phyloP scores from a whole-genome alignment of 352 stramenopile species.

The Globisporangium megalacanthum region DNA sequence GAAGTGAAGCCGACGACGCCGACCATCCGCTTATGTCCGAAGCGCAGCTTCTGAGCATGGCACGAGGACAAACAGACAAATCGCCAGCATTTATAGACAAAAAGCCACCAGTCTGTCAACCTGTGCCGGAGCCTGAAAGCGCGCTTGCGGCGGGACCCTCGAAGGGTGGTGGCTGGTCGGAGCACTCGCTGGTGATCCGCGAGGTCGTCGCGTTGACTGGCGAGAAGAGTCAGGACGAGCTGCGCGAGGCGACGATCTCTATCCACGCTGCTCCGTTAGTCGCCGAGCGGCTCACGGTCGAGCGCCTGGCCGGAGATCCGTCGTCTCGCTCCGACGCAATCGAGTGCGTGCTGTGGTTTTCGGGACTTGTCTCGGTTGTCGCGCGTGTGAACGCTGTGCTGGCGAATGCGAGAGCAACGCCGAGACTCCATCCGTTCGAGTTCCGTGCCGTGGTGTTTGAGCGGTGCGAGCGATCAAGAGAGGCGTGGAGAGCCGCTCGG shows the following conservation, averaged over 20 bases:
- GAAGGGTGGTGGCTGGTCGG: not conserved
- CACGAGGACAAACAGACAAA: too few relatives aligned
- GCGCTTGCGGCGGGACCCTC: too few relatives aligned
- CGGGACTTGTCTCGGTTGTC: not conserved
- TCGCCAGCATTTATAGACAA: too few relatives aligned
- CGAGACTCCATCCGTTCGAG: slow-evolving; percentile 3
- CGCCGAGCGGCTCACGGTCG: not conserved
- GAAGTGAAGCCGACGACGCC: too few relatives aligned
- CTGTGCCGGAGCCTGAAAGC: too few relatives aligned
- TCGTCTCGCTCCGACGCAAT: not conserved
- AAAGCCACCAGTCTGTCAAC: too few relatives aligned
- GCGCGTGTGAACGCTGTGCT: not conserved
- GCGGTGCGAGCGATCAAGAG: not conserved
- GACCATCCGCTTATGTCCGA: too few relatives aligned
- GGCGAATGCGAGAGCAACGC: not conserved
- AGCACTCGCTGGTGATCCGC: not conserved
- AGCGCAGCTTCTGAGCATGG: too few relatives aligned
- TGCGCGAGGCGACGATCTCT: not conserved
- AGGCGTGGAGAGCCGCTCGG: not conserved
- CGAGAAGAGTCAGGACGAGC: not conserved
- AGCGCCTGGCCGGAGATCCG: not conserved
- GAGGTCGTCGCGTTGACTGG: not conserved
- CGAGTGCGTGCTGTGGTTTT: not conserved
- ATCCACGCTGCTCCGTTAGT: not conserved
- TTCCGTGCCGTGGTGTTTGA: slow-evolving; percentile 3